phyloP scores from a whole-genome alignment of 2,329 filamentous ascomycete genomes.

The Cladophialophora yegresii region DNA sequence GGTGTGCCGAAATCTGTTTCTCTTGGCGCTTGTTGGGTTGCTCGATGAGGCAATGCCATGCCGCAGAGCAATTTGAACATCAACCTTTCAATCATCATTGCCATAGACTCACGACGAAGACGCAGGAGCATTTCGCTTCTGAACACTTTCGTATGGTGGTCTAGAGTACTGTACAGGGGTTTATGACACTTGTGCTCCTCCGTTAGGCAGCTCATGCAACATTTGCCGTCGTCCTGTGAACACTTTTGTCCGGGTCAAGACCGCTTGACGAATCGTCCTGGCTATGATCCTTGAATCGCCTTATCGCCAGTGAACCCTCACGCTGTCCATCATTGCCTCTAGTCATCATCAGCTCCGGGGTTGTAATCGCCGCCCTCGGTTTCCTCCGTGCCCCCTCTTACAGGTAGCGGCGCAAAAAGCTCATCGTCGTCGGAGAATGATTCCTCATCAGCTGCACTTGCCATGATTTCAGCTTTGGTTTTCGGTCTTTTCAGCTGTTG shows the following conservation, averaged over 20 bases:
- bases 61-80: not conserved
- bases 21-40: not conserved
- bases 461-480: constrained; percentile 40
- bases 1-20: not conserved
- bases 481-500: constrained; percentile 37
- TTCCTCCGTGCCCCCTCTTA: constrained; percentile 35
- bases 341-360: constrained; percentile 11
- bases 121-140: too few relatives aligned
- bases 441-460: constrained; percentile 16
- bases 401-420: constrained; percentile 17
- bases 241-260: not conserved
- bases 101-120: not conserved
- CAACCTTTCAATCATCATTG: not conserved
- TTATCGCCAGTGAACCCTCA: not conserved
- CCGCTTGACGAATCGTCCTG: not conserved
- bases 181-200: not conserved
- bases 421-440: constrained; percentile 24
- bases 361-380: constrained; percentile 29
- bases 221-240: not conserved
- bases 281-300: too few relatives aligned
- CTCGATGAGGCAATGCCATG: not conserved
- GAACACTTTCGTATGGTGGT: not conserved
- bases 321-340: not conserved
- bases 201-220: not conserved
- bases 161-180: not conserved